Evolutionary conservation across 2,329 filamentous ascomycete genomes (phyloP), one percentile per base, ranked within the genome.

Genomic region (Talaromyces piceae): DNA sequence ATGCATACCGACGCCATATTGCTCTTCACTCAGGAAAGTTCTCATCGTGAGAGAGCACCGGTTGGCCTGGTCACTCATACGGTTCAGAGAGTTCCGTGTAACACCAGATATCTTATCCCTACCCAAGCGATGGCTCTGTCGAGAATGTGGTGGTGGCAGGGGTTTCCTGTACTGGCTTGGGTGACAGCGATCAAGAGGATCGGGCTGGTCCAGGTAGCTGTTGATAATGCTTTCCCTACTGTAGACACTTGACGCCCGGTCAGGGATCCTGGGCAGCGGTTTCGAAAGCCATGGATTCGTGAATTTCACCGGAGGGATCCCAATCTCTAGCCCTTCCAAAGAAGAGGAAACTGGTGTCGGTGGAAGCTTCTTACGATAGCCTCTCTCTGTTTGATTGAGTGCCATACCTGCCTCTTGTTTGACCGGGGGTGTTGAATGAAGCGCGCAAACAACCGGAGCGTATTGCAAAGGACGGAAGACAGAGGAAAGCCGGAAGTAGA

Each of bases 271-370:
- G 16, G 54, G 54, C 16, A 56, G 26, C 12, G 56, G 54, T 26
- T 55, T 50, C 20, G 52, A 49, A 5, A 49, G 47, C 46, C 53
- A 50, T 45, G 63, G 16, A 64, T 60, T 45, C 65, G 56, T 37
- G 58, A 58, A 57, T n/a, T 39, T 39, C 7, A 48, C 54, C 8
- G 67, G 67, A 22, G 65, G 67, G 8, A 70, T 56, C 5, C 67
- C 66, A 50, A 59, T 59, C 47, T 70, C 67, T 23, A 70, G 55
- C 8, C 67, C 67, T 56, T 68, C 65, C 7, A 70, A 59, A 7
- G 67, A 69, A 30, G 59, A 62, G 22, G 64, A 68, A 2, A 62
- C 63, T 39, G 61, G 61, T 20, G 67, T 57, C 20, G 67, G 67
- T 6, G 67, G 67, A 26, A 64, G 57, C 47, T 58, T 59, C 43